Evolutionary conservation across 2,329 filamentous ascomycete genomes (phyloP).

Genomic region (Venturia pyrina): DNA sequence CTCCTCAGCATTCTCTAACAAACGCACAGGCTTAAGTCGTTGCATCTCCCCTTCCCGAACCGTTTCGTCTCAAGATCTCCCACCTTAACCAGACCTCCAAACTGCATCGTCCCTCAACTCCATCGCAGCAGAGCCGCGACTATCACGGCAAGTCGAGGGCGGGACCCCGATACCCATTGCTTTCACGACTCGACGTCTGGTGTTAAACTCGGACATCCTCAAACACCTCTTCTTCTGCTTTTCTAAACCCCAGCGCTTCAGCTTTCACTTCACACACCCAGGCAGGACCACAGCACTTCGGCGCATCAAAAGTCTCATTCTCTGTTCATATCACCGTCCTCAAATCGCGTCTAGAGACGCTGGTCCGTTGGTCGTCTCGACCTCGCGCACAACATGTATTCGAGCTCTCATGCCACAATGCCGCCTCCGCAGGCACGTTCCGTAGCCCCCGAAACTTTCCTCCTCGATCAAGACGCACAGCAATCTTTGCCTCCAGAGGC

Average conservation of each 20-base stretch:
- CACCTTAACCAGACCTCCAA: not conserved
- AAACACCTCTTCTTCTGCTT: slow-evolving; percentile 7
- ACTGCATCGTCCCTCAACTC: not conserved
- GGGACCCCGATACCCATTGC: slow-evolving; percentile 4
- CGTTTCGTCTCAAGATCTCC: slow-evolving; percentile 11
- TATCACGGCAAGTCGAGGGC: slow-evolving; percentile 5
- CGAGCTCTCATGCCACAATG: slow-evolving; percentile 61
- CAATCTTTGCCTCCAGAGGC: slow-evolving; percentile 93
- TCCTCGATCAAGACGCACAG: slow-evolving; percentile 94
- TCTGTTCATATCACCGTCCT: not conserved
- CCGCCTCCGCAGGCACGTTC: slow-evolving; percentile 62
- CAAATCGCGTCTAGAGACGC: slow-evolving; percentile 4
- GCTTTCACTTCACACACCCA: slow-evolving; percentile 1
- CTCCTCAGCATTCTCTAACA: slow-evolving; percentile 9
- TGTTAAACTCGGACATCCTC: slow-evolving; percentile 2
- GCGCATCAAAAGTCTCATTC: slow-evolving; percentile 1
- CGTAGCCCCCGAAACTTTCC: slow-evolving; percentile 91
- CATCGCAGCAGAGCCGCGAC: not conserved
- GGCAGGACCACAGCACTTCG: not conserved
- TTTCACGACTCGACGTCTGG: not conserved
- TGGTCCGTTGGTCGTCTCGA: slow-evolving; percentile 8
- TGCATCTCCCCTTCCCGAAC: slow-evolving; percentile 5
- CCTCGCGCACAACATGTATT: slow-evolving; percentile 32
- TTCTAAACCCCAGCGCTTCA: slow-evolving; percentile 1
- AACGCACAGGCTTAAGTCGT: slow-evolving; percentile 1